These are phyloP conservation scores for Yamadazyma tumulicola DNA, from an alignment of 805 yeast genomes.

Conservation along the genomic window DNA sequence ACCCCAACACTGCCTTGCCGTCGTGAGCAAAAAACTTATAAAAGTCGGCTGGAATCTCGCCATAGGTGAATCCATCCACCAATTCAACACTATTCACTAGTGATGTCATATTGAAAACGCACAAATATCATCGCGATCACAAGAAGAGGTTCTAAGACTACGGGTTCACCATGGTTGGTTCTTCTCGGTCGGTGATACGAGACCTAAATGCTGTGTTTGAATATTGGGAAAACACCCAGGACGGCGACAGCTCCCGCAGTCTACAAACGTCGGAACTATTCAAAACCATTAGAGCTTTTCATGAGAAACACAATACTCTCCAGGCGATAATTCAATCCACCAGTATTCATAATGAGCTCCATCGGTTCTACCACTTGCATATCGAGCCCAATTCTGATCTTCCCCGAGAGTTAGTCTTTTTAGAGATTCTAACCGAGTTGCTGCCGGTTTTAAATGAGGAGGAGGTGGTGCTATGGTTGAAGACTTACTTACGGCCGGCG, in stretches of 20 bases:
- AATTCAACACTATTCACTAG: slow-evolving; percentile 14
- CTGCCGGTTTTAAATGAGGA: slow-evolving; percentile 27
- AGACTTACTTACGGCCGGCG: slow-evolving; percentile 46
- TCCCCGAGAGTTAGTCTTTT: slow-evolving; percentile 33
- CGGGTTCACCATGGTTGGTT: slow-evolving; percentile 16
- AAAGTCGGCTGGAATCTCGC: slow-evolving; percentile 10
- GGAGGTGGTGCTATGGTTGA: slow-evolving; percentile 47
- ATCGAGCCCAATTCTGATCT: slow-evolving; percentile 26
- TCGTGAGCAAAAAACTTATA: slow-evolving; percentile 29
- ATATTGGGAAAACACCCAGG: slow-evolving; percentile 16
- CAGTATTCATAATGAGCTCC: slow-evolving; percentile 34
- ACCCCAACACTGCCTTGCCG: slow-evolving; percentile 25
- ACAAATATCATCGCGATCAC: too few relatives aligned
- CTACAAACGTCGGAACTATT: slow-evolving; percentile 14
- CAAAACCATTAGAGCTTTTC: slow-evolving; percentile 15
- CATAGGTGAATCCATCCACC: slow-evolving; percentile 32
- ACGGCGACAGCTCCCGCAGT: slow-evolving; percentile 3
- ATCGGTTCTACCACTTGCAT: slow-evolving; percentile 27
- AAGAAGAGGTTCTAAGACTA: too few relatives aligned
- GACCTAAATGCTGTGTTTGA: slow-evolving; percentile 24
- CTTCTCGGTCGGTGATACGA: slow-evolving; percentile 24
- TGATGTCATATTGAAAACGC: background rate
- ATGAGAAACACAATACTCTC: slow-evolving; percentile 32
- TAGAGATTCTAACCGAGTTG: slow-evolving; percentile 34
- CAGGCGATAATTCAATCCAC: slow-evolving; percentile 25